phyloP scores from a whole-genome alignment of 768 basidiomycete species.

The Lentinula sp. region DNA sequence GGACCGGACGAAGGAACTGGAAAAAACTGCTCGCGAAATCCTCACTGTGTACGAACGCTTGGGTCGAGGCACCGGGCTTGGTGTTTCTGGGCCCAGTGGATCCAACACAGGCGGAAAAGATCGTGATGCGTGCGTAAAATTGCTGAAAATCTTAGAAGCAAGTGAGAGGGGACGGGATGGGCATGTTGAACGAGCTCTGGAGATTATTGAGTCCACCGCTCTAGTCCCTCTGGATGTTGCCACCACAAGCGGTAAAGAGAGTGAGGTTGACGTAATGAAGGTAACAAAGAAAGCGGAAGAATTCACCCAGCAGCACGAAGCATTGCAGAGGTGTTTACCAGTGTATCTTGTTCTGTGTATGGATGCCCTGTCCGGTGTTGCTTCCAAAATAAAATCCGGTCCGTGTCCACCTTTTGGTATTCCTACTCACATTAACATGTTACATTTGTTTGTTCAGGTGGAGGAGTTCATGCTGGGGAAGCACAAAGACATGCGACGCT shows the following conservation, averaged over 20 bases:
- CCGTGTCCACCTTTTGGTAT: slow-evolving; percentile 13
- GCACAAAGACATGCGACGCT: slow-evolving; percentile 33
- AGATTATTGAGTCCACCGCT: slow-evolving; percentile 86
- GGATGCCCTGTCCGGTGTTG: slow-evolving; percentile 82
- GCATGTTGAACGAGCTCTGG: slow-evolving; percentile 17
- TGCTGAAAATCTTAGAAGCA: slow-evolving; percentile 79
- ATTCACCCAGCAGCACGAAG: slow-evolving; percentile 82
- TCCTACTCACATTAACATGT: background rate
- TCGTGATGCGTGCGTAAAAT: slow-evolving; percentile 64
- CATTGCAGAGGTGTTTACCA: slow-evolving; percentile 85
- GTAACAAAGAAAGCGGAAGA: slow-evolving; percentile 85
- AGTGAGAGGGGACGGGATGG: slow-evolving; percentile 68
- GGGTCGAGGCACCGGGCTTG: background rate
- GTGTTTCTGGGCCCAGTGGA: background rate
- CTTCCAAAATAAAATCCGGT: slow-evolving; percentile 70
- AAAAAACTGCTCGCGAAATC: slow-evolving; percentile 73
- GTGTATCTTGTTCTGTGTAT: slow-evolving; percentile 85
- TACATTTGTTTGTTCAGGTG: background rate
- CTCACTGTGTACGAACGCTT: slow-evolving; percentile 69
- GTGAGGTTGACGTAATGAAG: slow-evolving; percentile 61
- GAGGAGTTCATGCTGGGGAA: background rate
- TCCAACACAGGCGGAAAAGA: slow-evolving; percentile 72
- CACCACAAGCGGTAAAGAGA: background rate
- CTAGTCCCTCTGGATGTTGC: slow-evolving; percentile 73
- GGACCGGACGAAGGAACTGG: slow-evolving; percentile 60